Conservation (phyloP, 306 rosid species). For the Oemleria cerasiformis region DNA sequence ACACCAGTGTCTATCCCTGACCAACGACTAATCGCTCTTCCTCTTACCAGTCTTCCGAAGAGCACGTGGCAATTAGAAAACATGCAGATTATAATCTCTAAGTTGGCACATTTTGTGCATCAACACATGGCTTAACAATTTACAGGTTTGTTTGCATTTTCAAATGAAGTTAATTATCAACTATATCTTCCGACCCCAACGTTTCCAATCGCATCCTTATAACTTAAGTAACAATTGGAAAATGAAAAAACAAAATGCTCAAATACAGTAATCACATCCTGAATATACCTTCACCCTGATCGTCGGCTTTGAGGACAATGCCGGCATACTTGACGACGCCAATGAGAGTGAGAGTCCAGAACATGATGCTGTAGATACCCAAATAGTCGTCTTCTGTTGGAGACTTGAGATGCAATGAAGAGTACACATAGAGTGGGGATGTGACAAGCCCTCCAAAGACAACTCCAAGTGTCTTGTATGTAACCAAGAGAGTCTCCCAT, state of each 20-base stretch:
- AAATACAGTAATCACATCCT: background rate
- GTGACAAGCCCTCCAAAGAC: slow-evolving; percentile 82
- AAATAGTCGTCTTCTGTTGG: slow-evolving; percentile 76
- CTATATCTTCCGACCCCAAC: too few species aligned
- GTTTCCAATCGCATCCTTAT: background rate
- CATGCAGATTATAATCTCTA: too few species aligned
- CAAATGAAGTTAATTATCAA: background rate
- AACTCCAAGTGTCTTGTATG: slow-evolving; percentile 71
- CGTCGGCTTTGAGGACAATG: slow-evolving; percentile 66
- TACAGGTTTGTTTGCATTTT: background rate
- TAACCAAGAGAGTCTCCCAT: slow-evolving; percentile 41
- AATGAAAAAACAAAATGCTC: background rate
- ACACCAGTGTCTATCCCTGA: too few species aligned
- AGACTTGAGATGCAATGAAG: slow-evolving; percentile 70
- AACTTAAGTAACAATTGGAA: background rate
- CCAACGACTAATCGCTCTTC: too few species aligned
- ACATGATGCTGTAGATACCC: slow-evolving; percentile 73
- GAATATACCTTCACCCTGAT: slow-evolving; percentile 68
- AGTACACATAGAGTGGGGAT: slow-evolving; percentile 77
- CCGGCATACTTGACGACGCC: slow-evolving; percentile 71
- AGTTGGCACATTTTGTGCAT: too few species aligned
- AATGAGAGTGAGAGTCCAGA: slow-evolving; percentile 78
- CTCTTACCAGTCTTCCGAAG: too few species aligned
- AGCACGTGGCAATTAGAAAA: too few species aligned
- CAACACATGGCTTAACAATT: background rate